Conservation (phyloP, 495 filamentous ascomycete genomes). For the Penicillium roqueforti region DNA sequence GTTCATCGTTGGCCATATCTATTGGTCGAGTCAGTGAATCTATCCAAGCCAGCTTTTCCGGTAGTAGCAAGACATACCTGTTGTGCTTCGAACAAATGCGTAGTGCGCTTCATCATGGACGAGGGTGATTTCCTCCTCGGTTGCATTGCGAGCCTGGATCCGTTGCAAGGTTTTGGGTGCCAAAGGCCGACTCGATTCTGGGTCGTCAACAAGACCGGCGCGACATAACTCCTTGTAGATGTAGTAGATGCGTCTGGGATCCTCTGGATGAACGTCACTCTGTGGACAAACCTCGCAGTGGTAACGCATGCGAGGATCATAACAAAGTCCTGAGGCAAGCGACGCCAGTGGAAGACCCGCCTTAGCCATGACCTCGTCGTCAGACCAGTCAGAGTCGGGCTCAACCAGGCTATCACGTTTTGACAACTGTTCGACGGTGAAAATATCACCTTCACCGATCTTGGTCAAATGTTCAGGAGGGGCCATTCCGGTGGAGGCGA, state of each 20-base stretch:
- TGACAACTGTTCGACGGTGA: constrained; percentile 15
- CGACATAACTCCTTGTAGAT: constrained; percentile 83
- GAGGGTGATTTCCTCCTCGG: constrained; percentile 66
- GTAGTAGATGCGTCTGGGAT: constrained; percentile 80
- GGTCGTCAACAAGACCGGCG: constrained; percentile 67
- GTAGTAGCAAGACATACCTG: constrained; percentile 30
- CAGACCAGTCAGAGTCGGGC: constrained; percentile 42
- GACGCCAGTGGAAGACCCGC: constrained; percentile 37
- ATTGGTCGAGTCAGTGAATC: constrained; percentile 14
- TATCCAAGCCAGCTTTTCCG: neutral
- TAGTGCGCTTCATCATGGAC: constrained; percentile 75
- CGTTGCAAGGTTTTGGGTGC: constrained; percentile 63
- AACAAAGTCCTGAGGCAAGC: constrained; percentile 73
- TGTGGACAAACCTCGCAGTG: constrained; percentile 74
- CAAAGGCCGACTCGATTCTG: constrained; percentile 42
- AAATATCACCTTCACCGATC: constrained; percentile 24
- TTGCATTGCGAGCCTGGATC: constrained; percentile 72
- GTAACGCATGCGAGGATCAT: constrained; percentile 88
- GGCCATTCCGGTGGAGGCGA: constrained; percentile 4
- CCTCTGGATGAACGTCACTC: constrained; percentile 83
- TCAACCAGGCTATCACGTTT: constrained; percentile 37
- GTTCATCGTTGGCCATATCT: constrained; percentile 55
- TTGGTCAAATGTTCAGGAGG: constrained; percentile 23
- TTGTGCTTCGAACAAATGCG: constrained; percentile 65
- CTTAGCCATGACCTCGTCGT: constrained; percentile 22